Evolutionary conservation across 2,329 filamentous ascomycete species (phyloP).

Genomic region (Phyllosticta citriasiana): DNA sequence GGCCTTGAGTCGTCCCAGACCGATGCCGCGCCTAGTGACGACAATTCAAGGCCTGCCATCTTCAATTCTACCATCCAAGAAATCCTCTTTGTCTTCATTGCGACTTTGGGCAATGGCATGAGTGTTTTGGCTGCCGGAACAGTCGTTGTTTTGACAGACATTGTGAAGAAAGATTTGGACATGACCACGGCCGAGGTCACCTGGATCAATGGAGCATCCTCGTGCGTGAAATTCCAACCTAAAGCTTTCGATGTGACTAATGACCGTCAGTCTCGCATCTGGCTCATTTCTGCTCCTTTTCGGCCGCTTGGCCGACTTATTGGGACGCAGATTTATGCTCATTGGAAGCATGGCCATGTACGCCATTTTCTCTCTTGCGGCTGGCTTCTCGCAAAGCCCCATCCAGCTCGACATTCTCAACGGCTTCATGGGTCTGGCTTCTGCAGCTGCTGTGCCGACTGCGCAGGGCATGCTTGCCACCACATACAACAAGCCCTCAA

Average conservation of each 20-base stretch:
- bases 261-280: constrained; percentile 42
- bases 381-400: constrained; percentile 50
- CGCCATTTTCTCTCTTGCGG: constrained; percentile 45
- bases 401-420: constrained; percentile 53
- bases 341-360: constrained; percentile 51
- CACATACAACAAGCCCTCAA: constrained; percentile 51
- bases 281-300: constrained; percentile 58
- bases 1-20: neutral
- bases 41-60: constrained; percentile 39
- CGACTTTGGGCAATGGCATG: constrained; percentile 57
- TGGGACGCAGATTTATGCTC: constrained; percentile 54
- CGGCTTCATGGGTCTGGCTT: constrained; percentile 54
- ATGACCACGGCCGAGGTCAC: constrained; percentile 59
- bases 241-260: neutral
- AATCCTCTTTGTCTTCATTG: constrained; percentile 54
- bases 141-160: constrained; percentile 52
- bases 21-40: neutral
- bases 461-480: constrained; percentile 55
- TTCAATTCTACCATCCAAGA: constrained; percentile 55
- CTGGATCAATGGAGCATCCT: constrained; percentile 55
- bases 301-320: constrained; percentile 54
- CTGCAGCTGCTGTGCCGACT: constrained; percentile 53
- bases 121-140: constrained; percentile 50
- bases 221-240: constrained; percentile 28
- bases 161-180: constrained; percentile 47